Percentiles rank a stretch among this genome's conserved stretches.
Conservation (phyloP, 164 flowering plant genomes). For the Chloranthus sessilifolius region DNA sequence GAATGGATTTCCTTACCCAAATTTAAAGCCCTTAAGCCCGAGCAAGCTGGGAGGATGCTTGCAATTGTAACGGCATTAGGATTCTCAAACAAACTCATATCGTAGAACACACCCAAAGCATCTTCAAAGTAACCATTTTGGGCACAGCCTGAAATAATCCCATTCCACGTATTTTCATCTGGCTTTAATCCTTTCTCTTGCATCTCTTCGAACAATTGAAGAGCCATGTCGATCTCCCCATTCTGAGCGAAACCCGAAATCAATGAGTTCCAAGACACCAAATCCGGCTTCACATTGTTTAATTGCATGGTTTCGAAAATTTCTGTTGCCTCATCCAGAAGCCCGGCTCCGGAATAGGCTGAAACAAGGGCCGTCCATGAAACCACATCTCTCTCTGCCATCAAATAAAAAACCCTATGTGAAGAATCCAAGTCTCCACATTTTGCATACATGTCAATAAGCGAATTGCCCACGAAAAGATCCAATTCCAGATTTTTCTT, state of each 20-base stretch:
- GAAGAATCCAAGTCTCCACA: constrained; percentile 32
- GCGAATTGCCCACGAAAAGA: constrained; percentile 39
- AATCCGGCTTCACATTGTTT: constrained; percentile 35
- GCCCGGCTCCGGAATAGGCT: constrained; percentile 32
- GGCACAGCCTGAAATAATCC: constrained; percentile 40
- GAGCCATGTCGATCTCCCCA: constrained; percentile 34
- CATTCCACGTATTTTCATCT: constrained; percentile 46
- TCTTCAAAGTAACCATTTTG: constrained; percentile 32
- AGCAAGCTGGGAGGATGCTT: constrained; percentile 38
- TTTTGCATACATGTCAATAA: constrained; percentile 43
- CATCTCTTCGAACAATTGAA: constrained; percentile 31
- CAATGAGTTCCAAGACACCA: constrained; percentile 48
- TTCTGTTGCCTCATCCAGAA: constrained; percentile 32
- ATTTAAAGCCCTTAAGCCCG: constrained; percentile 26
- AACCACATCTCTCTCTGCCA: constrained; percentile 43
- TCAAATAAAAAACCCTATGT: constrained; percentile 28
- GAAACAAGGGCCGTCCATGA: constrained; percentile 47
- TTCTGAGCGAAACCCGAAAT: constrained; percentile 36
- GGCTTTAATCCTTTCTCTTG: constrained; percentile 33
- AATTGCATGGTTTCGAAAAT: constrained; percentile 33
- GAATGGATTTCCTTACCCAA: constrained; percentile 36
- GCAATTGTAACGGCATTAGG: constrained; percentile 40
- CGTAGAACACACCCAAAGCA: constrained; percentile 29
- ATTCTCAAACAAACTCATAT: constrained; percentile 19
- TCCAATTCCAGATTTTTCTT: constrained; percentile 29